phyloP scores from a whole-genome alignment of 192 early-diverging fungal genomes.

The Rhizophagus sp. region DNA sequence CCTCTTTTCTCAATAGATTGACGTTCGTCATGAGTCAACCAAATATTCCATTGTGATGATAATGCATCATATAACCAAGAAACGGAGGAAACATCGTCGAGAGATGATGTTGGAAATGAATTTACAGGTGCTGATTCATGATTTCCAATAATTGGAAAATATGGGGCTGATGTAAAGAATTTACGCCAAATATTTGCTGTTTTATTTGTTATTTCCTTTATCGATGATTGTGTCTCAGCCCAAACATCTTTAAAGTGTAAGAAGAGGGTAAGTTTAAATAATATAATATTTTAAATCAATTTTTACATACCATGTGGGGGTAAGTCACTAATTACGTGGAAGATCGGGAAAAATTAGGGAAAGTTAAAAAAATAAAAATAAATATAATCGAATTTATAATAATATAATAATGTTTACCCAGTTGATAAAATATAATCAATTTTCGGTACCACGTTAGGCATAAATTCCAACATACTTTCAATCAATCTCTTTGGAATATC shows the following conservation, averaged over 20 bases:
- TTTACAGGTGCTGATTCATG: constrained; percentile 29
- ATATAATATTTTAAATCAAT: neutral
- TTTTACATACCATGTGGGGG: constrained; percentile 24
- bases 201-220: neutral
- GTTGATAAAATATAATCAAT: constrained; percentile 20
- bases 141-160: constrained; percentile 28
- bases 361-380: neutral
- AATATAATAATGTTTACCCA: constrained; percentile 12
- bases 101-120: constrained; percentile 25
- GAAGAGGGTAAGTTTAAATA: neutral
- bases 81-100: neutral
- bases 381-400: neutral
- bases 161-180: neutral
- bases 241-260: constrained; percentile 14
- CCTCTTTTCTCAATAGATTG: constrained; percentile 46
- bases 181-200: neutral
- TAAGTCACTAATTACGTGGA: constrained; percentile 4
- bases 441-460: constrained; percentile 25
- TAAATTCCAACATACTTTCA: constrained; percentile 23
- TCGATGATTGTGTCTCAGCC: constrained; percentile 14
- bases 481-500: constrained; percentile 6
- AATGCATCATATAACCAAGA: constrained; percentile 52
- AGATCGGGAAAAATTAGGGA: neutral
- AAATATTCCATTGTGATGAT: constrained; percentile 50
- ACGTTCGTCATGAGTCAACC: constrained; percentile 46